Evolutionary conservation across 202 grass and related monocot genomes (phyloP), one percentile per base, ranked within the genome.

Genomic region (Carex arenaria): DNA sequence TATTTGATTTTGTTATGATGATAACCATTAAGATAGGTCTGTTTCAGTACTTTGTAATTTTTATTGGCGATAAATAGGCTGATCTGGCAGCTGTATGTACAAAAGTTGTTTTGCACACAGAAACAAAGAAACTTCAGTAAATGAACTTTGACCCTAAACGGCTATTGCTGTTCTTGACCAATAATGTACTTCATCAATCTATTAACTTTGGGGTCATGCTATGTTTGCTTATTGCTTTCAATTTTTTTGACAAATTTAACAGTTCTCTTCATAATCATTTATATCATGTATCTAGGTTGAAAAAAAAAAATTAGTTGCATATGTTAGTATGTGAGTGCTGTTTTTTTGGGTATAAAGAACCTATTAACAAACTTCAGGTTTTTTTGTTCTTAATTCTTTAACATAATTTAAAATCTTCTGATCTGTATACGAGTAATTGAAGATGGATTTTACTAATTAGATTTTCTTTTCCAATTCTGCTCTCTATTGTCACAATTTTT

Each of bases 1-100:
- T 62, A 51, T 85, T 79, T 86, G 45, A 49, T 49, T 49, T 49
- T 61, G 55, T 42, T 76, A 17, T 12, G 34, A 74, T 51, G 42
- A 49, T 74, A 1, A 12, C 67, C 11, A 42, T 42, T 71, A 43
- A 71, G 14, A 71, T 59, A 19, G 56, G 56, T 0, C 17, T 59
- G 56, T 59, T 59, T 47, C 26, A 32, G 14, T 64, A 64, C 31
- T 64, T 64, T 64, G 22, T 65, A 65, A 28, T 38, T 40, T 5
- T 5, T 15, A 36, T 31, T 36, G 31, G 31, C 4, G 5, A 38
- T 68, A 62, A 26, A 5, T 38, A 38, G 11, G 64, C 64, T 36
- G 31, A 67, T 67, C 62, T 36, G 64, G 66, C 34, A 68, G 7
- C 66, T 18, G 30, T 49, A 49, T 49, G 10, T 49, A 11, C 10